Conservation (phyloP, 2,329 filamentous ascomycete genomes). For the Scytalidium sp. region DNA sequence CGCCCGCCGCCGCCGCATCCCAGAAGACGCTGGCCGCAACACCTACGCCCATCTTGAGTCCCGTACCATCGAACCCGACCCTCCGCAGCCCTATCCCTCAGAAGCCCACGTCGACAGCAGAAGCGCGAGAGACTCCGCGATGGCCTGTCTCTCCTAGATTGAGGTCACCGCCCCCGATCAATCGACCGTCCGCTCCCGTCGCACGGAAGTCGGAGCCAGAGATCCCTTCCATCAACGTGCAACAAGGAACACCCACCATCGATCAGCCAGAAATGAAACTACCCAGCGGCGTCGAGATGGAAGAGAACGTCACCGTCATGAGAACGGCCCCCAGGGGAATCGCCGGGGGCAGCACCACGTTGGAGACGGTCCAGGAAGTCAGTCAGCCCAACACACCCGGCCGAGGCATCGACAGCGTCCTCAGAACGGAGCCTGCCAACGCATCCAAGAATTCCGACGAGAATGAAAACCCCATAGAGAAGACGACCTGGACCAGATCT, state of each 20-base stretch:
- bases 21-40: conserved; percentile 67
- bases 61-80: conserved; percentile 56
- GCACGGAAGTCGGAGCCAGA: conserved; percentile 49
- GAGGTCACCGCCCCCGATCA: conserved; percentile 69
- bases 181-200: conserved; percentile 42
- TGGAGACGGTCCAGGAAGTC: conserved; percentile 91
- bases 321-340: conserved; percentile 58
- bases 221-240: conserved; percentile 49
- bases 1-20: conserved; percentile 58
- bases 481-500: conserved; percentile 27
- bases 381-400: conserved; percentile 72
- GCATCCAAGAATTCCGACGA: conserved; percentile 46
- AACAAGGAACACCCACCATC: conserved; percentile 40
- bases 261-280: conserved; percentile 27
- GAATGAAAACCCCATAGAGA: conserved; percentile 25
- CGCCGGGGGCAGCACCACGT: conserved; percentile 56
- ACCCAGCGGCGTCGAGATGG: conserved; percentile 27
- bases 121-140: conserved; percentile 57
- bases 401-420: conserved; percentile 41
- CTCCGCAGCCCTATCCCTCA: conserved; percentile 61
- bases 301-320: conserved; percentile 41
- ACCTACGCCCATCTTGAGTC: conserved; percentile 63
- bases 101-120: conserved; percentile 51
- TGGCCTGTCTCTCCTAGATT: conserved; percentile 78
- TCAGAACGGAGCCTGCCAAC: conserved; percentile 43